Percentiles rank a stretch among this genome's conserved stretches.
Evolutionary conservation across 306 rosid genomes (phyloP).

Genomic region (Cucurbita ficifolia): DNA sequence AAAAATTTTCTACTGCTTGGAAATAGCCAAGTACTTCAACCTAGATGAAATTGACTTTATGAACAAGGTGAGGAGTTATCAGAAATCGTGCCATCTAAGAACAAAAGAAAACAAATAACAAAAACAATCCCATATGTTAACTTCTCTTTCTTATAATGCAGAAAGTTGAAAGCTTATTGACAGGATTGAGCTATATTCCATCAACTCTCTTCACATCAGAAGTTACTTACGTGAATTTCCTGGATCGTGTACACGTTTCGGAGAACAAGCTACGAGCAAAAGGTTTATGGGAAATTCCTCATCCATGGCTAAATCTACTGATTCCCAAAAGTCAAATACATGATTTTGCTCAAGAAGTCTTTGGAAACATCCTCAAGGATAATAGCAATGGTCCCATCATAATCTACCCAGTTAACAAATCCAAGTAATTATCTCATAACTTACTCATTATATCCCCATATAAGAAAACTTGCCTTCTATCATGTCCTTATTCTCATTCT

Average conservation of each 20-base stretch:
- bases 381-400: slow-evolving; percentile 74
- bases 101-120: background rate
- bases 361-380: slow-evolving; percentile 58
- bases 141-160: slow-evolving; percentile 24
- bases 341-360: slow-evolving; percentile 43
- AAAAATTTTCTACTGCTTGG: slow-evolving; percentile 62
- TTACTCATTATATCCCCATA: background rate
- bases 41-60: slow-evolving; percentile 34
- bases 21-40: slow-evolving; percentile 72
- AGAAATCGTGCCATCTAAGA: background rate
- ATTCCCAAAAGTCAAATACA: slow-evolving; percentile 57
- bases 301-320: slow-evolving; percentile 87
- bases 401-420: slow-evolving; percentile 82
- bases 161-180: slow-evolving; percentile 44
- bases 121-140: background rate
- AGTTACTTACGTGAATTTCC: slow-evolving; percentile 71
- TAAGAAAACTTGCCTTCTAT: background rate
- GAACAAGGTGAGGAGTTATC: slow-evolving; percentile 37
- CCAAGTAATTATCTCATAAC: slow-evolving; percentile 31
- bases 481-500: background rate
- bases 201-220: slow-evolving; percentile 63
- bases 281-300: slow-evolving; percentile 87
- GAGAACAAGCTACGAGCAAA: slow-evolving; percentile 49
- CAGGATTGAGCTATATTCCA: slow-evolving; percentile 44
- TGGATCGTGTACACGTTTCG: slow-evolving; percentile 74